Evolutionary conservation across 306 rosid species (phyloP).

Genomic region (Senna tora): DNA sequence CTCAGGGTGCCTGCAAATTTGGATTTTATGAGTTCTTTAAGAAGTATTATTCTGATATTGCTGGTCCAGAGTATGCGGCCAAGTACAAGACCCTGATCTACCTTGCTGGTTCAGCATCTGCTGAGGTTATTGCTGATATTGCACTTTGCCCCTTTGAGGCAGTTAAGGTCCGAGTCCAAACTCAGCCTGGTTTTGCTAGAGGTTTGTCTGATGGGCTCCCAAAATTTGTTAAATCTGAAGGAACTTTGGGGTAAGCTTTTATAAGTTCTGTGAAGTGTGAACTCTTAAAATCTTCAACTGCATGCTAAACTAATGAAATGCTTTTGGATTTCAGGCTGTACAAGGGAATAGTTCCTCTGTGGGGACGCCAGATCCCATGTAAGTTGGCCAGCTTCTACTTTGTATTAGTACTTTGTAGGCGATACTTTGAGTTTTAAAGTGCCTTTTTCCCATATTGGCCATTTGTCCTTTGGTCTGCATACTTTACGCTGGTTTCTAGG

Average conservation of each 20-base stretch:
- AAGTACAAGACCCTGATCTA: constrained; percentile 96
- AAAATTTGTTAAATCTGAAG: constrained; percentile 80
- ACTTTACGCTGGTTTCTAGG: not conserved
- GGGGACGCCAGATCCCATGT: constrained; percentile 99
- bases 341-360: constrained; percentile 89
- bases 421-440: not conserved
- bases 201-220: constrained; percentile 90
- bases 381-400: constrained; percentile 39
- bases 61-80: constrained; percentile 82
- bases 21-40: constrained; percentile 88
- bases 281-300: not conserved
- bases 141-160: constrained; percentile 97
- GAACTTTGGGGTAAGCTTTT: constrained; percentile 71
- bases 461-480: not conserved
- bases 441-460: not conserved
- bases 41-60: constrained; percentile 91
- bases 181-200: constrained; percentile 90
- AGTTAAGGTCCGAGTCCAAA: constrained; percentile 89
- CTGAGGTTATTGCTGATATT: constrained; percentile 90
- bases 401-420: not conserved
- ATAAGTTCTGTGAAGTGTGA: not conserved
- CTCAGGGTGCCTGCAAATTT: constrained; percentile 96
- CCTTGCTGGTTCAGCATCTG: constrained; percentile 92
- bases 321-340: constrained; percentile 63
- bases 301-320: constrained; percentile 31